A percentile compares a stretch with the other conserved stretches of the same genome.
Conservation (phyloP, 257 asterid species). For the Solanum verrucosum region DNA sequence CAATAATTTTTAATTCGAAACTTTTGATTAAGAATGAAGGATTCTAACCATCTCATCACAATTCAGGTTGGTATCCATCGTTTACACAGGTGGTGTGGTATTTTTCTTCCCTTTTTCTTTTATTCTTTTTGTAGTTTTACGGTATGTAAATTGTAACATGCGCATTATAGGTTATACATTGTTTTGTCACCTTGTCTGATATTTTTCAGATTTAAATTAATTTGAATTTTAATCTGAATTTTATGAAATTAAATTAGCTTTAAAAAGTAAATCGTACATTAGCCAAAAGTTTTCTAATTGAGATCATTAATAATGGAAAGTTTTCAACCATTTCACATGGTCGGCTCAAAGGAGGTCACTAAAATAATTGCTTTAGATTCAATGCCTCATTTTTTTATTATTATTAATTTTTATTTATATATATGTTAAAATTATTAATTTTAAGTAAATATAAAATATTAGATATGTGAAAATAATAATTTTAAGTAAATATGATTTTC, state of each 20-base stretch:
- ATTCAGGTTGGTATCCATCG: accelerated
- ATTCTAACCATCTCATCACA: background rate
- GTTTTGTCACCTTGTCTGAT: background rate
- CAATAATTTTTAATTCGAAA: accelerated
- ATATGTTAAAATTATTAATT: too few relatives aligned
- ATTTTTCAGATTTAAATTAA: background rate
- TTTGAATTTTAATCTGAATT: background rate
- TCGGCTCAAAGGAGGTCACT: background rate
- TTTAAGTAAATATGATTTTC: background rate
- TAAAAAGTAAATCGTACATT: background rate
- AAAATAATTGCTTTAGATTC: background rate
- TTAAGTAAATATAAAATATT: background rate
- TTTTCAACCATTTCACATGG: background rate
- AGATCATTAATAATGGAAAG: background rate
- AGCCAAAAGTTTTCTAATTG: background rate
- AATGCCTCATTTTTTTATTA: background rate
- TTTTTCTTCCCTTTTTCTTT: background rate
- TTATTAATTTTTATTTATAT: too few relatives aligned
- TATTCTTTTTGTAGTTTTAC: background rate
- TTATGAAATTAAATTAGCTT: background rate
- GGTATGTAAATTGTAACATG: background rate
- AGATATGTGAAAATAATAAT: background rate
- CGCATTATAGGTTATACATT: background rate
- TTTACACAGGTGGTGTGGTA: background rate
- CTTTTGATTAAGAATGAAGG: accelerated